phyloP scores from a whole-genome alignment of 2,329 filamentous ascomycete species.

The Emergomyces africanus region DNA sequence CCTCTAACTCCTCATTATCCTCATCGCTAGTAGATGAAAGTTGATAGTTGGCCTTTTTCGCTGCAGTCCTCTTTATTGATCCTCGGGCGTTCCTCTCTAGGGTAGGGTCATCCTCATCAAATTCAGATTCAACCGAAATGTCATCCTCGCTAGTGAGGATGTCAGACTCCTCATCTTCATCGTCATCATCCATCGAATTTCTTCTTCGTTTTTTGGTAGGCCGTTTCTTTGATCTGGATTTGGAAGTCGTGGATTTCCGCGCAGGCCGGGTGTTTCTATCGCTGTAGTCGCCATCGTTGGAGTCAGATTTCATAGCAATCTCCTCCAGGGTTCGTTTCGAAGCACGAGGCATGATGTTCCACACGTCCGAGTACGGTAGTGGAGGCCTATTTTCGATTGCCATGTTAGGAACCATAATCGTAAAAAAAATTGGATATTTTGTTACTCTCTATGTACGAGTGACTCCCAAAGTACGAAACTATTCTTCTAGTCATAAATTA shows the following conservation, averaged over 20 bases:
- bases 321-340: slow-evolving; percentile 32
- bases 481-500: background rate
- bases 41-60: slow-evolving; percentile 44
- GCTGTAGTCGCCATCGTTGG: slow-evolving; percentile 34
- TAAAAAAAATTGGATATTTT: too few relatives aligned
- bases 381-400: slow-evolving; percentile 5
- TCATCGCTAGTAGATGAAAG: slow-evolving; percentile 36
- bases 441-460: too few relatives aligned
- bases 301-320: slow-evolving; percentile 31
- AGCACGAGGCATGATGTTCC: slow-evolving; percentile 20
- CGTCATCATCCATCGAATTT: slow-evolving; percentile 36
- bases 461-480: background rate
- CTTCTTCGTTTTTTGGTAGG: slow-evolving; percentile 24
- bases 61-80: slow-evolving; percentile 42
- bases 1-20: slow-evolving; percentile 17
- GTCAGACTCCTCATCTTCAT: slow-evolving; percentile 23
- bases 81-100: slow-evolving; percentile 44
- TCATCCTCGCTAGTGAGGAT: slow-evolving; percentile 25
- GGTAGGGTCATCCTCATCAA: slow-evolving; percentile 30
- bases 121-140: slow-evolving; percentile 30
- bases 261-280: slow-evolving; percentile 20
- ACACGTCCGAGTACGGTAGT: slow-evolving; percentile 5
- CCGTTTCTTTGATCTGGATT: slow-evolving; percentile 20
- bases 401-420: slow-evolving; percentile 5
- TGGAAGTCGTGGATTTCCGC: slow-evolving; percentile 17